Evolutionary conservation across 148 eudicot species (phyloP).

Genomic region (Spergularia bocconei): DNA sequence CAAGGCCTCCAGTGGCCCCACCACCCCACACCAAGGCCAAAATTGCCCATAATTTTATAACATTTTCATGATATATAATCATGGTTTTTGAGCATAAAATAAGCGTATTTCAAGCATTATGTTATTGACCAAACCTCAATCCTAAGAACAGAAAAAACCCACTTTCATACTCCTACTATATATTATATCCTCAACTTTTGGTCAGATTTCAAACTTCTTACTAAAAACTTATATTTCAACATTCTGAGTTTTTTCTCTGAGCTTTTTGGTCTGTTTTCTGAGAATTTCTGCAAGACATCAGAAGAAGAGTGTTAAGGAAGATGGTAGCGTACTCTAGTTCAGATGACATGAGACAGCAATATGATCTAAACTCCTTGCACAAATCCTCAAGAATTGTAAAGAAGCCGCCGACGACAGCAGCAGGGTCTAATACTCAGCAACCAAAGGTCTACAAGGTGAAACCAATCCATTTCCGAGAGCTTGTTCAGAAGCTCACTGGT

Average conservation of each 20-base stretch:
- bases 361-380: slow-evolving; percentile 12
- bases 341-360: slow-evolving; percentile 8
- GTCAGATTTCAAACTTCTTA: slow-evolving; percentile 11
- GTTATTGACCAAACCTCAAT: slow-evolving; percentile 19
- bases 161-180: slow-evolving; percentile 3
- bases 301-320: neutral
- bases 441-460: slow-evolving; percentile 65
- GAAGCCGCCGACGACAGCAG: slow-evolving; percentile 18
- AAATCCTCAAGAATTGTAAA: slow-evolving; percentile 15
- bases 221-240: neutral
- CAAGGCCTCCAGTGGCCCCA: neutral
- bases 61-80: neutral
- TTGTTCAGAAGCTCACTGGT: slow-evolving; percentile 67
- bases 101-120: slow-evolving; percentile 13
- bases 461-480: slow-evolving; percentile 53
- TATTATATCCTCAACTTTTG: neutral
- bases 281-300: neutral
- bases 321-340: slow-evolving; percentile 19
- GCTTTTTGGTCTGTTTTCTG: neutral
- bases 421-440: slow-evolving; percentile 29
- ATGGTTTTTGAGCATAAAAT: neutral
- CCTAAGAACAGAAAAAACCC: neutral
- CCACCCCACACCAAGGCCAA: neutral
- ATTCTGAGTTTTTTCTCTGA: neutral
- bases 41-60: neutral